Percentiles rank a stretch among this genome's conserved stretches.
Conservation (phyloP, 202 grass and related monocot species). For the Zizania palustris region DNA sequence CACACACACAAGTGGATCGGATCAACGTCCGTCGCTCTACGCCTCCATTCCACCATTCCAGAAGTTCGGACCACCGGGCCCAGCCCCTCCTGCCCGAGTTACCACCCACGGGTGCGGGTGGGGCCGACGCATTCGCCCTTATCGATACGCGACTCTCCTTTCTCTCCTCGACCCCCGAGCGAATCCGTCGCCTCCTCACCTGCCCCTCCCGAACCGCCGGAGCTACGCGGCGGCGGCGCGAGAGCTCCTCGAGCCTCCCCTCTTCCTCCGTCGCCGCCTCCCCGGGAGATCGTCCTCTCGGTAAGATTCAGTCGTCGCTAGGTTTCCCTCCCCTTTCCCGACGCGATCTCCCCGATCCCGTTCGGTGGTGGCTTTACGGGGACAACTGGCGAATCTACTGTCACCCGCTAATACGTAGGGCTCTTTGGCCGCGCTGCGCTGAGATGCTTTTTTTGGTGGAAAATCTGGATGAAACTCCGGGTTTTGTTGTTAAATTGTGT, state of each 20-base stretch:
- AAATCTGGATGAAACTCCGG: too few species aligned
- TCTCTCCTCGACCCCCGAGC: background rate
- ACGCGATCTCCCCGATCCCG: background rate
- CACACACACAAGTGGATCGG: too few species aligned
- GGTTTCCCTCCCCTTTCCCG: background rate
- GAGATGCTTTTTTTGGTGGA: too few species aligned
- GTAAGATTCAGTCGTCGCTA: background rate
- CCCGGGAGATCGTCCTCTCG: background rate
- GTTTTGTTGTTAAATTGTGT: too few species aligned
- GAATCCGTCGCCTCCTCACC: background rate
- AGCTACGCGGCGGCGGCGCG: background rate
- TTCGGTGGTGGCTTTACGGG: background rate
- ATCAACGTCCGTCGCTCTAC: too few species aligned
- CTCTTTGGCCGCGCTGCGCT: too few species aligned
- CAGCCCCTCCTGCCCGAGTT: too few species aligned
- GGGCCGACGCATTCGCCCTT: constrained; percentile 6
- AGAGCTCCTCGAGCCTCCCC: background rate
- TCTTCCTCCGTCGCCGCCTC: background rate
- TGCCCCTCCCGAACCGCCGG: constrained; percentile 22
- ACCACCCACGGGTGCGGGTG: background rate
- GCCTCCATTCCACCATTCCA: too few species aligned
- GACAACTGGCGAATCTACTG: background rate
- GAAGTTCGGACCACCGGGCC: too few species aligned
- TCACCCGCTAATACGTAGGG: too few species aligned
- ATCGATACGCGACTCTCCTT: background rate